Conservation (phyloP, 148 eudicot genomes). For the Rhododendron williamsianum region DNA sequence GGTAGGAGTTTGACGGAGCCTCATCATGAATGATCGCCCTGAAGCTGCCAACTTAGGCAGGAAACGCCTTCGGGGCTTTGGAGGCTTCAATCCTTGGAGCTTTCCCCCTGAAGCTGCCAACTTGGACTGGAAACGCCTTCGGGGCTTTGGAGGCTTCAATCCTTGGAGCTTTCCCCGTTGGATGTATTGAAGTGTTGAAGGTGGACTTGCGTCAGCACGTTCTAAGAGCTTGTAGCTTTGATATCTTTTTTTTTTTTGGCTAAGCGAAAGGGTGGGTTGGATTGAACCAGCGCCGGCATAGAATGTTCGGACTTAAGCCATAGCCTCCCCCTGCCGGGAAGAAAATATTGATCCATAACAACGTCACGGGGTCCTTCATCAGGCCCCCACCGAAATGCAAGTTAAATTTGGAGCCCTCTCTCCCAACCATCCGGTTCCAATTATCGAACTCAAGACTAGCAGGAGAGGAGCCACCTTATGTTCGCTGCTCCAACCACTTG, state of each 20-base stretch:
- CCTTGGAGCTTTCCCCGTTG: not conserved
- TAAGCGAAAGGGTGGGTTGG: too few species aligned
- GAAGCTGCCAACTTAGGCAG: not conserved
- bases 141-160: not conserved
- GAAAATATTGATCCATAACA: not conserved
- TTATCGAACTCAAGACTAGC: too few species aligned
- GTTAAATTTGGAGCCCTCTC: not conserved
- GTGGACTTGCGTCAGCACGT: not conserved
- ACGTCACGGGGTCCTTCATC: not conserved
- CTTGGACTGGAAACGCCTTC: not conserved
- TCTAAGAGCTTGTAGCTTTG: not conserved
- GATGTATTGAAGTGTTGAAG: not conserved
- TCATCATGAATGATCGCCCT: not conserved
- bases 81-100: not conserved
- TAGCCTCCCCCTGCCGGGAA: too few species aligned
- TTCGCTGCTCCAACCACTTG: not conserved
- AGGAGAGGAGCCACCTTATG: not conserved
- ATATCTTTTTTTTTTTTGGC: not conserved
- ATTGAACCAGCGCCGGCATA: too few species aligned
- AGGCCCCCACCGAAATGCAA: not conserved
- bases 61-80: not conserved
- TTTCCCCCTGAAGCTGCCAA: not conserved
- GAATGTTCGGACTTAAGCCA: too few species aligned
- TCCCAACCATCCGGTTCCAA: not conserved
- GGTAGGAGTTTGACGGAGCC: not conserved